Evolutionary conservation across 306 rosid genomes (phyloP).

Genomic region (Hippophae rhamnoides): DNA sequence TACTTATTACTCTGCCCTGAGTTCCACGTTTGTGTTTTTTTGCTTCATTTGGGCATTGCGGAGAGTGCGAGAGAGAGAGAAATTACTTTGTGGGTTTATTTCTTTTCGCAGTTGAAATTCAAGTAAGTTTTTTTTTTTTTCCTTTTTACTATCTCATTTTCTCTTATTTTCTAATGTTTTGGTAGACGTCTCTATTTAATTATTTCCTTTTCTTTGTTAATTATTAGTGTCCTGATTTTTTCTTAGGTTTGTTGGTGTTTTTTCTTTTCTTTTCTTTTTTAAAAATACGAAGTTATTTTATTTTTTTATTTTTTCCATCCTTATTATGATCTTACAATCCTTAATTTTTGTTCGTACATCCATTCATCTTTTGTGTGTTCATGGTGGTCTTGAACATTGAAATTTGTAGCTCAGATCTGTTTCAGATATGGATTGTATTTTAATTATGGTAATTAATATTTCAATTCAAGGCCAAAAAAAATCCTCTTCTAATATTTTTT

Average conservation of each 20-base stretch:
- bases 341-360: background rate
- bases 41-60: slow-evolving; percentile 12
- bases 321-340: background rate
- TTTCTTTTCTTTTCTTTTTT: background rate
- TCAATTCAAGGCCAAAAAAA: background rate
- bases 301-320: background rate
- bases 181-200: background rate
- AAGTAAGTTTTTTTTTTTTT: slow-evolving; percentile 6
- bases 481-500: too few relatives aligned
- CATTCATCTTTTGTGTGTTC: background rate
- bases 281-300: background rate
- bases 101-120: background rate
- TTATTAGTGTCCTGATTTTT: background rate
- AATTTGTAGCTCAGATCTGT: slow-evolving; percentile 36
- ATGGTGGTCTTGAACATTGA: background rate
- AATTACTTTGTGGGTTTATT: background rate
- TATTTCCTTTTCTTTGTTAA: background rate
- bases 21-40: slow-evolving; percentile 12
- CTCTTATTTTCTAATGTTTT: background rate
- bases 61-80: slow-evolving; percentile 7
- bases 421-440: slow-evolving; percentile 7
- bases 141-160: background rate
- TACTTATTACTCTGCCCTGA: slow-evolving; percentile 14
- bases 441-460: slow-evolving; percentile 13
- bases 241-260: background rate